Conservation (phyloP, 1,139 yeast species). For the Yamadazyma kanchanaburiensis region DNA sequence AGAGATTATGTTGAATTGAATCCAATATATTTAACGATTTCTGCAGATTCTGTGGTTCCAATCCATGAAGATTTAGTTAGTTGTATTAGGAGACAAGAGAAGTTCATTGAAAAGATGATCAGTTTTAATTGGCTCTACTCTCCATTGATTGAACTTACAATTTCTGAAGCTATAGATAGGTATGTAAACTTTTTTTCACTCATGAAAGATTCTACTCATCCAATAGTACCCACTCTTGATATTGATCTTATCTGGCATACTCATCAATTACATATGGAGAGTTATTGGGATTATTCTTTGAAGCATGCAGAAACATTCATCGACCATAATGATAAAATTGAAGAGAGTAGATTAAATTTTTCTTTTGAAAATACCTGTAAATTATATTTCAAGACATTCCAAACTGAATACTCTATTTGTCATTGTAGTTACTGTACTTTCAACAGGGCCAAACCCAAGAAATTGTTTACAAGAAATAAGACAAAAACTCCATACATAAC, state of each 20-base stretch:
- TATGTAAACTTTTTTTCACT: conserved; percentile 25
- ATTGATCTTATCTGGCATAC: conserved; percentile 43
- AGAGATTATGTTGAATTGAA: conserved; percentile 5
- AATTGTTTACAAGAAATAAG: conserved; percentile 1
- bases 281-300: conserved; percentile 18
- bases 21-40: conserved; percentile 4
- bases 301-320: conserved; percentile 7
- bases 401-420: conserved; percentile 14
- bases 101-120: conserved; percentile 30
- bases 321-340: conserved; percentile 18
- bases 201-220: conserved; percentile 4
- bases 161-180: conserved; percentile 19
- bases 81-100: conserved; percentile 30
- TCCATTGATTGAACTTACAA: conserved; percentile 16
- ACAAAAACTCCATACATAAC: conserved; percentile 3
- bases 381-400: conserved; percentile 8
- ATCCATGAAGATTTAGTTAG: conserved; percentile 31
- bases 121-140: conserved; percentile 27
- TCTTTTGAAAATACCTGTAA: conserved; percentile 13
- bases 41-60: conserved; percentile 6
- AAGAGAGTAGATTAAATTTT: conserved; percentile 11
- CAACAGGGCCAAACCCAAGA: conserved; percentile 3
- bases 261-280: conserved; percentile 26
- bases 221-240: conserved; percentile 37
- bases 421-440: conserved; percentile 9